phyloP scores from a whole-genome alignment of 148 eudicot genomes.

The Simmondsia chinensis region DNA sequence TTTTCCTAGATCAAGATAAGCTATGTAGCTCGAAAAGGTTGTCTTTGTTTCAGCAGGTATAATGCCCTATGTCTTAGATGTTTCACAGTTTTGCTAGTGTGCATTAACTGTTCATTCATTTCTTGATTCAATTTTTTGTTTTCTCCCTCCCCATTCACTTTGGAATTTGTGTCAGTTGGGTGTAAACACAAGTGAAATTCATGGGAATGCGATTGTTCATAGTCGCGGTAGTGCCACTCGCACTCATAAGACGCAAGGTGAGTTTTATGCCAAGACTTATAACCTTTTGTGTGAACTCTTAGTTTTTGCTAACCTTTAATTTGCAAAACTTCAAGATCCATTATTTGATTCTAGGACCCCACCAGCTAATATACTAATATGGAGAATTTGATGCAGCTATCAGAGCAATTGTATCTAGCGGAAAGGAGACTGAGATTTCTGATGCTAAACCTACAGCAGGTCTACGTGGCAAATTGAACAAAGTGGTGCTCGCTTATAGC shows the following conservation, averaged over 20 bases:
- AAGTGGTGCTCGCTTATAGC: constrained; percentile 94
- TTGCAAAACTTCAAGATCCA: constrained; percentile 1
- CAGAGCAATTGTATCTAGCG: constrained; percentile 48
- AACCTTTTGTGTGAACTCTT: neutral
- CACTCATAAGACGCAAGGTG: constrained; percentile 30
- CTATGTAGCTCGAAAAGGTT: constrained; percentile 8
- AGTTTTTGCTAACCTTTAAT: neutral
- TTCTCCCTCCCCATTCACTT: neutral
- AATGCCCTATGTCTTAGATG: neutral
- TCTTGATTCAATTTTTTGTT: neutral
- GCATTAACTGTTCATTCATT: neutral
- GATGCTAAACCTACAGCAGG: constrained; percentile 24
- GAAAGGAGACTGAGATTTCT: constrained; percentile 35
- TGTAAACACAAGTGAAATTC: constrained; percentile 30
- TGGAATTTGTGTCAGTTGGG: constrained; percentile 23
- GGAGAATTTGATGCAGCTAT: constrained; percentile 39
- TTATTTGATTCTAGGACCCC: neutral
- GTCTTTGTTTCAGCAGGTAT: constrained; percentile 22
- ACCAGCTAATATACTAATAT: too few species aligned
- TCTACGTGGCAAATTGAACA: constrained; percentile 66
- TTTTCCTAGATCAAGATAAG: constrained; percentile 4
- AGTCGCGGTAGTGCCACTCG: constrained; percentile 4
- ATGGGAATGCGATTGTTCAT: constrained; percentile 27
- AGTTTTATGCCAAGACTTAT: neutral
- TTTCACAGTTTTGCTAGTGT: neutral